Evolutionary conservation across 139 green algal genomes (phyloP).

Genomic region (Raphidocelis subcapitata): DNA sequence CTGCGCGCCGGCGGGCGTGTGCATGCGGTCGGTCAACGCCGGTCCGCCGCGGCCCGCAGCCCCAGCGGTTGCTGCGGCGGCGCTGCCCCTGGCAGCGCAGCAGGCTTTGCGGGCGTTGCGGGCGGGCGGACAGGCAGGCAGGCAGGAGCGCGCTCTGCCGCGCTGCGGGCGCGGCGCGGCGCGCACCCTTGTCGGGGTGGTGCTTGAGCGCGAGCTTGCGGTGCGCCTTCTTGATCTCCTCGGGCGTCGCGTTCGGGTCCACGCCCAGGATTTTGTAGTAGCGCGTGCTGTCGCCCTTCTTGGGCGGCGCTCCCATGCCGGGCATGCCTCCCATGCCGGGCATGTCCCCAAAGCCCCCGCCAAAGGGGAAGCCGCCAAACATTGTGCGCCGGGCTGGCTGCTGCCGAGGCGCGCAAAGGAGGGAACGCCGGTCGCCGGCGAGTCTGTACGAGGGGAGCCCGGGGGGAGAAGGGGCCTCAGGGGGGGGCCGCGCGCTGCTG

Average conservation of each 20-base stretch:
- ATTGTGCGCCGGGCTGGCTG: slow-evolving; percentile 4
- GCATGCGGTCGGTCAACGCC: no score
- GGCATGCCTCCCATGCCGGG: slow-evolving; percentile 19
- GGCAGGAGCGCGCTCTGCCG: no score
- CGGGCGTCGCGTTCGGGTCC: slow-evolving; percentile 58
- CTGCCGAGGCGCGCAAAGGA: no score
- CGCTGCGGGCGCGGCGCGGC: not conserved
- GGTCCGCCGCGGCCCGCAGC: no score
- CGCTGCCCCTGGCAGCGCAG: no score
- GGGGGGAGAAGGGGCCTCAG: no score
- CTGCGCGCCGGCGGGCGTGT: slow-evolving; percentile 31
- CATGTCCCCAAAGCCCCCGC: slow-evolving; percentile 22
- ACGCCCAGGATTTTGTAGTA: slow-evolving; percentile 97
- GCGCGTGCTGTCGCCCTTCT: slow-evolving; percentile 40
- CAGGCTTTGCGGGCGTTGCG: no score
- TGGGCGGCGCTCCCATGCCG: not conserved
- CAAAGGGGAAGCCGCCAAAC: slow-evolving; percentile 45
- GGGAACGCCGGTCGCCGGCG: no score
- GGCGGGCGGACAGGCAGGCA: no score
- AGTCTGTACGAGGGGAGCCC: no score
- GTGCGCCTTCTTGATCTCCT: slow-evolving; percentile 89
- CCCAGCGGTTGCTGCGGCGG: no score
- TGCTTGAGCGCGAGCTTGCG: slow-evolving; percentile 83
- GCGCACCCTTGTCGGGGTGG: slow-evolving; percentile 87
- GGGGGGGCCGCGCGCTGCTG: no score